Percentiles rank a stretch among this genome's conserved stretches.
These are phyloP conservation scores for Ophioceras dolichostomum DNA, from an alignment of 2,329 filamentous ascomycete genomes.

Conservation along the genomic window DNA sequence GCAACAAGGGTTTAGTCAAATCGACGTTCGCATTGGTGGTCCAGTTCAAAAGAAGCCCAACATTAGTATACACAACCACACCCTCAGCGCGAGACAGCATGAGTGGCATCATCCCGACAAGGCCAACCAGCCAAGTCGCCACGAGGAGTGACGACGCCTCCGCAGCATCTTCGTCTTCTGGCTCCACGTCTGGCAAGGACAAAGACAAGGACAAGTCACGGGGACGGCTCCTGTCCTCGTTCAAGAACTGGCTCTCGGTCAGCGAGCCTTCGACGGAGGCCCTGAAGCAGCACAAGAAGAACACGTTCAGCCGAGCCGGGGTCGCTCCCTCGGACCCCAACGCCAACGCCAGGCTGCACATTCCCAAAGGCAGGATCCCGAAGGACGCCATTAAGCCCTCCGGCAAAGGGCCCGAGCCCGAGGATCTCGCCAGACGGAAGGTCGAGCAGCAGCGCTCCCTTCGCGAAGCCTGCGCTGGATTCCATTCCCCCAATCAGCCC, in stretches of 20 bases:
- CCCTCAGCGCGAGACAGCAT: background rate
- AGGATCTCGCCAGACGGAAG: slow-evolving; percentile 26
- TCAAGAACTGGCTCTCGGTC: slow-evolving; percentile 35
- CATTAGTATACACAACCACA: background rate
- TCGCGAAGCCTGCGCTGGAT: too few relatives aligned
- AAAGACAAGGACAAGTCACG: too few relatives aligned
- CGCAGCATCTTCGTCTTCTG: too few relatives aligned
- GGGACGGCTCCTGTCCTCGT: slow-evolving; percentile 25
- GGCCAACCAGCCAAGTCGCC: background rate
- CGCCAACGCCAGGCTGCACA: slow-evolving; percentile 31
- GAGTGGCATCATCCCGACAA: background rate
- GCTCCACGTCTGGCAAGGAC: too few relatives aligned
- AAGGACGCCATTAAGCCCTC: slow-evolving; percentile 31
- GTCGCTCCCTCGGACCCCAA: slow-evolving; percentile 28
- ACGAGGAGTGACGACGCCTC: too few relatives aligned
- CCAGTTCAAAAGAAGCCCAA: too few relatives aligned
- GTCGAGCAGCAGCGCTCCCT: slow-evolving; percentile 17
- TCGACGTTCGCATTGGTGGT: too few relatives aligned
- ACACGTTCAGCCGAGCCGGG: slow-evolving; percentile 29
- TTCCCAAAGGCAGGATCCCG: slow-evolving; percentile 31
- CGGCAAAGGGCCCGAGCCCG: slow-evolving; percentile 28
- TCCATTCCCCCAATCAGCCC: too few relatives aligned
- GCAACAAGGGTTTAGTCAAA: too few relatives aligned
- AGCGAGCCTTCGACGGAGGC: slow-evolving; percentile 38
- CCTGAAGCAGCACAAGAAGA: slow-evolving; percentile 30